A percentile compares a stretch with the other conserved stretches of the same genome.
phyloP scores from a whole-genome alignment of 108 stramenopile genomes.

The Fragilariopsis cylindrus region DNA sequence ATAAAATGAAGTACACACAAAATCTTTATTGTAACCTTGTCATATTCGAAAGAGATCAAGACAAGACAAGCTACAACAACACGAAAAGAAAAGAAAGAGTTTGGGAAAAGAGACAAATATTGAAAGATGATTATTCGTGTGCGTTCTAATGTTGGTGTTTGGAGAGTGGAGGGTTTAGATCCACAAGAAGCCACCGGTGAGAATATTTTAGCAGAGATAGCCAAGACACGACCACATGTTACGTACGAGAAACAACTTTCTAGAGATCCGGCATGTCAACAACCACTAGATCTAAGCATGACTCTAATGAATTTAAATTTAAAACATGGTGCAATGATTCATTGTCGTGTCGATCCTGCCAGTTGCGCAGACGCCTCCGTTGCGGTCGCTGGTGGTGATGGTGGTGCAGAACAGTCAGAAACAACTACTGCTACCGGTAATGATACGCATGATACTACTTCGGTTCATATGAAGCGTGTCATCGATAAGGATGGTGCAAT shows the following conservation, averaged over 20 bases:
- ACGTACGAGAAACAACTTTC: conserved; percentile 60
- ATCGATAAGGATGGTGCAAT: conserved; percentile 85
- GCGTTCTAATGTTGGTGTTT: conserved; percentile 84
- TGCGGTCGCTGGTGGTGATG: conserved; percentile 1
- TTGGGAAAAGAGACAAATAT: too few species aligned
- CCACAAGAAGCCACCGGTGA: conserved; percentile 41
- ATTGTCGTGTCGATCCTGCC: conserved; percentile 79
- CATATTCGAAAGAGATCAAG: too few species aligned
- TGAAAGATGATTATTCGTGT: conserved; percentile 74
- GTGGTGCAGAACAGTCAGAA: conserved; percentile 4
- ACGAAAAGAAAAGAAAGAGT: too few species aligned
- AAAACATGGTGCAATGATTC: conserved; percentile 72
- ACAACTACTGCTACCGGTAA: conserved; percentile 7
- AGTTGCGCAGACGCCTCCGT: conserved; percentile 58
- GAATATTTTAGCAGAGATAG: conserved; percentile 55
- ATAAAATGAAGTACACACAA: too few species aligned
- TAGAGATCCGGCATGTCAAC: conserved; percentile 62
- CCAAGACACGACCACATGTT: conserved; percentile 69
- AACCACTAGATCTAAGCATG: conserved; percentile 42
- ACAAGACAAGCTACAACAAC: too few species aligned
- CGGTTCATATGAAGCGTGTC: conserved; percentile 64
- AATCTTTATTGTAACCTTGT: too few species aligned
- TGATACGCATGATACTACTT: conserved; percentile 1
- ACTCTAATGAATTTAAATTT: conserved; percentile 42
- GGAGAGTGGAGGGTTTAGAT: conserved; percentile 66